Conservation (phyloP, 169 alveolate genomes). For the Plasmodium gallinaceum region DNA sequence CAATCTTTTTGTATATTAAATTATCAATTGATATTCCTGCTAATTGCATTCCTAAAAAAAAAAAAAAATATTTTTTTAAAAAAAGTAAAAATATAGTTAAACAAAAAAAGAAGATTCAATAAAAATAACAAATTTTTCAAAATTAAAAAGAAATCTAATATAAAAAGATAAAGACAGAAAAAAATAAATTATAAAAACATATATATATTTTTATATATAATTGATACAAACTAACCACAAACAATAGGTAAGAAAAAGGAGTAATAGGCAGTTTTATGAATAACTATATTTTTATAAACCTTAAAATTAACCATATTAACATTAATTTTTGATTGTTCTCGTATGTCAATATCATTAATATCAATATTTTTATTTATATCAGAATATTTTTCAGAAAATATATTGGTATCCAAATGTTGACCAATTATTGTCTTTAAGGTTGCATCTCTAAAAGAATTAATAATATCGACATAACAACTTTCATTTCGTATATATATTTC, state of each 20-base stretch:
- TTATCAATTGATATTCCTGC: constrained; percentile 78
- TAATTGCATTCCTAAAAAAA: constrained; percentile 81
- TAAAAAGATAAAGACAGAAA: background rate
- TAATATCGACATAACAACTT: constrained; percentile 58
- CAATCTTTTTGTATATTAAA: constrained; percentile 80
- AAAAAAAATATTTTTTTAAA: background rate
- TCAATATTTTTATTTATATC: constrained; percentile 13
- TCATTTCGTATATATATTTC: constrained; percentile 76
- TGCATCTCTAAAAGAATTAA: constrained; percentile 78
- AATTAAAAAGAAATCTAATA: background rate
- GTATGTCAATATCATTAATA: constrained; percentile 18
- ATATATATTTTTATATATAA: background rate
- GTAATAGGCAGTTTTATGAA: constrained; percentile 84
- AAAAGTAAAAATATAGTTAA: background rate
- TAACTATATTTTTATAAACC: constrained; percentile 50
- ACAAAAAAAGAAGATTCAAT: background rate
- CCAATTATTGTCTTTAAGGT: constrained; percentile 86
- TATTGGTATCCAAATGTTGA: constrained; percentile 84
- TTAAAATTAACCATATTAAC: constrained; percentile 43
- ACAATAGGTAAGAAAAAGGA: constrained; percentile 84
- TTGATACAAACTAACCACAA: constrained; percentile 78
- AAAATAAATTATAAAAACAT: background rate
- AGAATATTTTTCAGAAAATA: constrained; percentile 53
- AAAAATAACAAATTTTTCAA: background rate
- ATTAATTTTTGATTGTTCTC: constrained; percentile 30